These are phyloP conservation scores for Triticum aestivum DNA, from an alignment of 176 grass and related monocot genomes.

Conservation along the genomic window IWGSC_CS_RefSeq_v2.1 NC_057802.1:449308198-449308697, in stretches of 20 bases:
- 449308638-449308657: slow-evolving; percentile 26
- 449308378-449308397: slow-evolving; percentile 64
- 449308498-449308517: slow-evolving; percentile 57
- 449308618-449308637: slow-evolving; percentile 28
- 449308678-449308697: neutral
- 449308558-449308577: slow-evolving; percentile 71
- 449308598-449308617: slow-evolving; percentile 45
- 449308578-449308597: slow-evolving; percentile 56
- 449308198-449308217: slow-evolving; percentile 67
- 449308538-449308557: slow-evolving; percentile 73
- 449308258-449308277: slow-evolving; percentile 49
- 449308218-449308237: slow-evolving; percentile 66
- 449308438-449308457: slow-evolving; percentile 54
- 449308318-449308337: neutral
- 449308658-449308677: slow-evolving; percentile 27
- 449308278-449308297: slow-evolving; percentile 25
- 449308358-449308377: neutral
- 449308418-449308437: slow-evolving; percentile 87
- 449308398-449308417: slow-evolving; percentile 80
- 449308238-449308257: slow-evolving; percentile 45
- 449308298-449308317: neutral
- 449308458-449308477: slow-evolving; percentile 82
- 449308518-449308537: slow-evolving; percentile 75
- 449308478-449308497: slow-evolving; percentile 95
- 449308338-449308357: neutral